Evolutionary conservation across 192 early-diverging fungal species (phyloP).

Genomic region (Rhizophagus sp.): DNA sequence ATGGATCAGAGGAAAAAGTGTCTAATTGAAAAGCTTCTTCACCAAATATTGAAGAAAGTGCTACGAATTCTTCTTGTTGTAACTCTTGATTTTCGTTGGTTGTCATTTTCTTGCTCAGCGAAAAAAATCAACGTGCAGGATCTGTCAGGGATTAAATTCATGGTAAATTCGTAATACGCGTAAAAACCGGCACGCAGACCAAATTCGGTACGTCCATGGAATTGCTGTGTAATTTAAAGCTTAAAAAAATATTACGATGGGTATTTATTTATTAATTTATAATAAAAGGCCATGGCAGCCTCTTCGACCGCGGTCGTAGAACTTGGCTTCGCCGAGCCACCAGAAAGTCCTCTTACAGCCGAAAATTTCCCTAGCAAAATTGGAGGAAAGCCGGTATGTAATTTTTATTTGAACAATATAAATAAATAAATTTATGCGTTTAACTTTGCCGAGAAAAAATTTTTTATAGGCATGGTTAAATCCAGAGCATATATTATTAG

Average conservation of each 20-base stretch:
- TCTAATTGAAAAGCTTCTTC: not conserved
- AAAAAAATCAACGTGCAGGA: not conserved
- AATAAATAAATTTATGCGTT: slow-evolving; percentile 1
- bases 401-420: not conserved
- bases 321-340: slow-evolving; percentile 76
- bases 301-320: slow-evolving; percentile 30
- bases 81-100: not conserved
- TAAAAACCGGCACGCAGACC: too few relatives aligned
- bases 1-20: not conserved
- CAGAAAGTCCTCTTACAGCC: slow-evolving; percentile 57
- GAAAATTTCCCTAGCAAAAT: slow-evolving; percentile 83
- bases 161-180: too few relatives aligned
- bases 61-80: not conserved
- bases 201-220: too few relatives aligned
- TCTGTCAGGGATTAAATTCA: too few relatives aligned
- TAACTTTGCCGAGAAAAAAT: not conserved
- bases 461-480: slow-evolving; percentile 75
- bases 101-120: not conserved
- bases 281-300: slow-evolving; percentile 2
- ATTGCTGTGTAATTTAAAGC: too few relatives aligned
- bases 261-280: not conserved
- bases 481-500: slow-evolving; percentile 61
- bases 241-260: too few relatives aligned
- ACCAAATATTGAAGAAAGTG: not conserved
- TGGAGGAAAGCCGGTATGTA: slow-evolving; percentile 76